A percentile compares a stretch with the other conserved stretches of the same genome.
Evolutionary conservation across 2,329 filamentous ascomycete species (phyloP).

Genomic region (Aspergillus calidoustus): DNA sequence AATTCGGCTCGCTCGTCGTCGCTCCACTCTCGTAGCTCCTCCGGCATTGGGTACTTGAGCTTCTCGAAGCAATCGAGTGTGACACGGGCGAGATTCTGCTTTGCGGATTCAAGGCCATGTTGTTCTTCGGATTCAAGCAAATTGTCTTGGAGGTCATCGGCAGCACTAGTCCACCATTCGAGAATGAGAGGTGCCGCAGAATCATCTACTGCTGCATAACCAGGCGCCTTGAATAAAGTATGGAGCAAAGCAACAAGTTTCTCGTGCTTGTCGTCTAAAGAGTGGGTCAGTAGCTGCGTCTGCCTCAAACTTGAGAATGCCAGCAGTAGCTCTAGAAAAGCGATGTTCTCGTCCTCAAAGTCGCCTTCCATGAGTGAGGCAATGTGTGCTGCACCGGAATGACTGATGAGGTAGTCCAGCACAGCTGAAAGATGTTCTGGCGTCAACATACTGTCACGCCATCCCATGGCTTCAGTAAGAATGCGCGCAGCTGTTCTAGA

Average conservation of each 20-base stretch:
- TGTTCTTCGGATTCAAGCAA: constrained; percentile 34
- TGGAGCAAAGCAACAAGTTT: constrained; percentile 43
- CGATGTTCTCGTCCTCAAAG: constrained; percentile 44
- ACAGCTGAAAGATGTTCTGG: constrained; percentile 33
- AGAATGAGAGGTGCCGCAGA: constrained; percentile 41
- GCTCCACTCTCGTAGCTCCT: constrained; percentile 44
- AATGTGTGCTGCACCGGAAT: constrained; percentile 39
- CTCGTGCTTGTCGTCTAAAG: constrained; percentile 37
- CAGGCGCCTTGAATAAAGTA: constrained; percentile 44
- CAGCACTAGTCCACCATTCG: constrained; percentile 50
- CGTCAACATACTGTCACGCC: constrained; percentile 33
- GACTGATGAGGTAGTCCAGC: constrained; percentile 40
- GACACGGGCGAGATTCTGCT: constrained; percentile 44
- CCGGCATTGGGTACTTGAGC: constrained; percentile 43
- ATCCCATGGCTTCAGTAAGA: constrained; percentile 39
- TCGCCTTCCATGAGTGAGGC: constrained; percentile 40
- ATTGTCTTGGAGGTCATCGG: constrained; percentile 43
- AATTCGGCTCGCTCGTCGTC: constrained; percentile 50
- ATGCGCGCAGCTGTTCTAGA: constrained; percentile 39
- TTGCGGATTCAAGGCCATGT: constrained; percentile 36
- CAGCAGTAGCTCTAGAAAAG: constrained; percentile 46
- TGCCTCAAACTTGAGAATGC: constrained; percentile 40
- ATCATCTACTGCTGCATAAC: constrained; percentile 47
- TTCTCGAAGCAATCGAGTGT: constrained; percentile 49
- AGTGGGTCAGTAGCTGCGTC: constrained; percentile 36